Conservation (phyloP, 192 early-diverging fungal species). For the Phycomyces nitens region DNA sequence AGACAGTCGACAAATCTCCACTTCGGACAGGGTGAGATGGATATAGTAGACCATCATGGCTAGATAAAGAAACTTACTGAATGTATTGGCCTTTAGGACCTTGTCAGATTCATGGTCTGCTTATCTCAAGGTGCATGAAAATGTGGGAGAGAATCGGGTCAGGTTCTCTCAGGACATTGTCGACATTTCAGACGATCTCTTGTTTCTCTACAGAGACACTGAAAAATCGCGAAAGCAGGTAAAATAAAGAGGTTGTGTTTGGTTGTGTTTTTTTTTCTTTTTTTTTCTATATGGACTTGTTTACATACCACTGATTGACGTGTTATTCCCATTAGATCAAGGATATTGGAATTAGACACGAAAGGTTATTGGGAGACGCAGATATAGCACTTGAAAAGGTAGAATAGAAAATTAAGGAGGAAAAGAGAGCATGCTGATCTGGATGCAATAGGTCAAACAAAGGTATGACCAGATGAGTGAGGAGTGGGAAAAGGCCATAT, state of each 20-base stretch:
- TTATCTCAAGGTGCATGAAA: constrained; percentile 78
- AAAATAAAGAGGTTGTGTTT: too few species aligned
- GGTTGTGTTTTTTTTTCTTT: too few species aligned
- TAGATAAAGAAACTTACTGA: not conserved
- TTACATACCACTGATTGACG: too few species aligned
- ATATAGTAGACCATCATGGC: not conserved
- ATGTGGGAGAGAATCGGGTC: constrained; percentile 72
- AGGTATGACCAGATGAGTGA: constrained; percentile 79
- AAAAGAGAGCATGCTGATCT: not conserved
- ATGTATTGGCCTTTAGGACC: constrained; percentile 41
- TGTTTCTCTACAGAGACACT: constrained; percentile 66
- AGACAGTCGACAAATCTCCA: constrained; percentile 47
- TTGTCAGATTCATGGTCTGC: constrained; percentile 68
- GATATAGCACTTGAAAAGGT: not conserved
- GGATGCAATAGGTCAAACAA: constrained; percentile 51
- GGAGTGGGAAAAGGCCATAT: constrained; percentile 81
- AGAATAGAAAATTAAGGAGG: not conserved
- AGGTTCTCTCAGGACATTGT: constrained; percentile 66
- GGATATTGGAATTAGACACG: not conserved
- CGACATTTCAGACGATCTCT: constrained; percentile 79
- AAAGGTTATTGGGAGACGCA: not conserved
- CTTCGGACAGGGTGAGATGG: too few species aligned
- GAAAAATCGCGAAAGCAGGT: constrained; percentile 77
- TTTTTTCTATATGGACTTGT: too few species aligned
- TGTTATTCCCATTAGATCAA: too few species aligned